Percentiles rank a stretch among this genome's conserved stretches.
Evolutionary conservation across 495 filamentous ascomycete species (phyloP).

Genomic region (Immersiella caudata): DNA sequence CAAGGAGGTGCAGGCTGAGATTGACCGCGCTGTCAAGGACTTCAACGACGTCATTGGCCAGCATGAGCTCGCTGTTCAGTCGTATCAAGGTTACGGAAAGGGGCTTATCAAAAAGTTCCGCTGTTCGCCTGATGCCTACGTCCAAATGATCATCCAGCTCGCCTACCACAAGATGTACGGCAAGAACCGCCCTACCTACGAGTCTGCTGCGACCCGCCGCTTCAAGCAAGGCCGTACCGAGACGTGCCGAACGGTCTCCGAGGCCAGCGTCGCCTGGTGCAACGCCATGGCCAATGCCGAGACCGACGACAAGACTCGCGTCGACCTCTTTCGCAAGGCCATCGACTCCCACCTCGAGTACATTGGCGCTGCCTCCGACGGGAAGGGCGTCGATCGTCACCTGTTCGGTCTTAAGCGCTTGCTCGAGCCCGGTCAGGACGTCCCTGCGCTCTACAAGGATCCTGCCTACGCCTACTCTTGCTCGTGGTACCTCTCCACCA

Average conservation of each 20-base stretch:
- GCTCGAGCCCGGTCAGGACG: constrained; percentile 75
- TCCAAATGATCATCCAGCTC: constrained; percentile 98
- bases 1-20: constrained; percentile 68
- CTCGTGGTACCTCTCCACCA: constrained; percentile 87
- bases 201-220: constrained; percentile 89
- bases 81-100: constrained; percentile 97
- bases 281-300: constrained; percentile 73
- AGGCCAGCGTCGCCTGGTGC: constrained; percentile 92
- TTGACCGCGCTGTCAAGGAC: constrained; percentile 73
- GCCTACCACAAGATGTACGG: constrained; percentile 99
- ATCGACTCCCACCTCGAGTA: constrained; percentile 83
- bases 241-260: constrained; percentile 88
- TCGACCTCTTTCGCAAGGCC: constrained; percentile 78
- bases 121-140: constrained; percentile 95
- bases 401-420: constrained; percentile 95
- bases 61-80: constrained; percentile 91
- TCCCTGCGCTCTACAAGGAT: constrained; percentile 84
- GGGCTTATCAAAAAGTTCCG: constrained; percentile 99
- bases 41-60: constrained; percentile 77
- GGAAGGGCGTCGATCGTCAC: constrained; percentile 93
- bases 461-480: constrained; percentile 80
- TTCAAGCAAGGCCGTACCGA: constrained; percentile 97
- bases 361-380: constrained; percentile 84
- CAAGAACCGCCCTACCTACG: constrained; percentile 96
- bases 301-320: constrained; percentile 62